Evolutionary conservation across 345 rosid genomes (phyloP).

Genomic region (Clarkia xantiana): DNA sequence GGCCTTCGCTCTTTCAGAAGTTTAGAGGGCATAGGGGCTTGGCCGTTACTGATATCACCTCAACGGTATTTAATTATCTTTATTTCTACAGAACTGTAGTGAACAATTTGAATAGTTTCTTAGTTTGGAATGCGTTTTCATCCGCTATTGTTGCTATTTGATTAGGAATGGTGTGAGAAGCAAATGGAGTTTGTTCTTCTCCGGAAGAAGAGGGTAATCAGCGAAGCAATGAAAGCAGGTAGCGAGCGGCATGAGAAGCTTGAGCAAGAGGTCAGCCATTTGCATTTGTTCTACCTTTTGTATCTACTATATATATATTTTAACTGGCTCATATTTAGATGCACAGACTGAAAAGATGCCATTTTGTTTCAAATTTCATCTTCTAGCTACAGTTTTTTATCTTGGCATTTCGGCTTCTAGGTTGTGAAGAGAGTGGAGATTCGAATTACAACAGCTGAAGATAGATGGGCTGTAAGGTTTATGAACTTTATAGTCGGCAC

Average conservation of each 20-base stretch:
- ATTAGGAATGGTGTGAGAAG: slow-evolving; percentile 89
- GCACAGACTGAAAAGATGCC: no score
- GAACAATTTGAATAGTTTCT: not conserved
- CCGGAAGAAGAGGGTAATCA: slow-evolving; percentile 24
- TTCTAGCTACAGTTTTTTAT: not conserved
- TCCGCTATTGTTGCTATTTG: not conserved
- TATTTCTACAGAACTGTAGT: not conserved
- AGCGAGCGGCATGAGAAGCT: slow-evolving; percentile 54
- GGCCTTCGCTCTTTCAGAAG: slow-evolving; percentile 24
- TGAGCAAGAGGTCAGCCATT: slow-evolving; percentile 46
- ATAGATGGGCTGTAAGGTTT: slow-evolving; percentile 58
- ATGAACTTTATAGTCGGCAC: slow-evolving; percentile 47
- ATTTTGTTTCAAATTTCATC: no score
- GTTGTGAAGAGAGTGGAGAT: slow-evolving; percentile 37
- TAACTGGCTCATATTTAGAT: no score
- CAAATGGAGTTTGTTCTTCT: slow-evolving; percentile 50
- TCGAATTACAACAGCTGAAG: slow-evolving; percentile 38
- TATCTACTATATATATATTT: not conserved
- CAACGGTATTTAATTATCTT: slow-evolving; percentile 23
- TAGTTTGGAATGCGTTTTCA: not conserved
- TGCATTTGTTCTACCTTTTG: not conserved
- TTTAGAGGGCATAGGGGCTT: slow-evolving; percentile 44
- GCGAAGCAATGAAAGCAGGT: slow-evolving; percentile 62
- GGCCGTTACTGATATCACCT: slow-evolving; percentile 54
- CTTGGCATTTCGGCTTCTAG: slow-evolving; percentile 18